These are phyloP conservation scores for Ogataea corticis DNA, from an alignment of 805 yeast genomes.

Conservation along the genomic window DNA sequence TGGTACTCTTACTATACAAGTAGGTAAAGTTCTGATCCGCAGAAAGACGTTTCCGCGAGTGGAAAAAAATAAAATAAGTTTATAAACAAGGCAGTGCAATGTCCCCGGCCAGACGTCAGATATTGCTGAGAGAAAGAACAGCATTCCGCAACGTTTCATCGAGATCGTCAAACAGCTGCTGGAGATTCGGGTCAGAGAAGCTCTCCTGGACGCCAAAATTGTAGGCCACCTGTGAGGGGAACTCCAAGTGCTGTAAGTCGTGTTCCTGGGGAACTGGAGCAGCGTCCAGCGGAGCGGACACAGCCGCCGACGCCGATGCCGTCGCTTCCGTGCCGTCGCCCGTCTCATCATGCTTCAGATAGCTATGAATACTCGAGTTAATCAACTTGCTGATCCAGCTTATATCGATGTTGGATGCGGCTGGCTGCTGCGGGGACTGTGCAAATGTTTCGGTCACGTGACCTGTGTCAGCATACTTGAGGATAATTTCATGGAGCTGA, in stretches of 20 bases:
- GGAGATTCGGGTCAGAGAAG: slow-evolving; percentile 3
- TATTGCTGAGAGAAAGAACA: slow-evolving; percentile 11
- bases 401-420: slow-evolving; percentile 6
- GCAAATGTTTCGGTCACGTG: background rate
- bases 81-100: too few relatives aligned
- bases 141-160: slow-evolving; percentile 14
- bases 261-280: background rate
- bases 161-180: slow-evolving; percentile 15
- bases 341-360: background rate
- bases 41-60: too few relatives aligned
- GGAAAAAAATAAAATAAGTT: background rate
- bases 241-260: too few relatives aligned
- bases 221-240: background rate
- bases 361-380: slow-evolving; percentile 5
- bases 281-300: background rate
- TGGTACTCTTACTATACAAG: too few relatives aligned
- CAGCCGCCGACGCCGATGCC: too few relatives aligned
- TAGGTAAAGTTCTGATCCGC: too few relatives aligned
- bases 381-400: slow-evolving; percentile 18
- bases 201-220: background rate
- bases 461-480: background rate
- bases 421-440: background rate
- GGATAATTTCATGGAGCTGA: slow-evolving; percentile 3
- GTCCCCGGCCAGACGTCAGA: background rate
- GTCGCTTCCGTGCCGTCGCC: too few relatives aligned